Evolutionary conservation across 371 early-diverging fungal species (phyloP).

Genomic region (Actinomortierella ambigua): DNA sequence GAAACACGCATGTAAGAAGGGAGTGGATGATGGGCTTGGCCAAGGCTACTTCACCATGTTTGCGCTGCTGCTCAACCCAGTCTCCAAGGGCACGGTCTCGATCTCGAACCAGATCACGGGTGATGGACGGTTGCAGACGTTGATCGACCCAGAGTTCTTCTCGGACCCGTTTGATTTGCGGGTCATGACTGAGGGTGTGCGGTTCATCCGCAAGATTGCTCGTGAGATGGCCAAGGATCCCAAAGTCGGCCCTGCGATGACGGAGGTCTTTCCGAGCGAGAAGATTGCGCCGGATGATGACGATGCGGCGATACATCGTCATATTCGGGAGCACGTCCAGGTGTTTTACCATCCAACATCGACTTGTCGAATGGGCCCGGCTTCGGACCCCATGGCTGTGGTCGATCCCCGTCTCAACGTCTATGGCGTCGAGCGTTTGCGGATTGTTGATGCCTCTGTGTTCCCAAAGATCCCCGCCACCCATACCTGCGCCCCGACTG

Average conservation of each 20-base stretch:
- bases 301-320: slow-evolving; percentile 10
- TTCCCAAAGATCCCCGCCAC: slow-evolving; percentile 48
- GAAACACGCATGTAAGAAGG: too few relatives aligned
- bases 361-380: slow-evolving; percentile 38
- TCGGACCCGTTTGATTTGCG: slow-evolving; percentile 28
- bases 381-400: slow-evolving; percentile 43
- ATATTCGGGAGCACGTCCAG: neutral
- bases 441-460: slow-evolving; percentile 56
- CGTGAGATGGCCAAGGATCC: slow-evolving; percentile 27
- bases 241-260: slow-evolving; percentile 10
- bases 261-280: slow-evolving; percentile 19
- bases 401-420: slow-evolving; percentile 51
- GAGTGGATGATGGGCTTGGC: too few relatives aligned
- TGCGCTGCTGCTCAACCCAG: slow-evolving; percentile 31
- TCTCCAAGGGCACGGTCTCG: slow-evolving; percentile 23
- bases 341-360: slow-evolving; percentile 25
- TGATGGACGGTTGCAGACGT: slow-evolving; percentile 5
- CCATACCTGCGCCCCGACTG: slow-evolving; percentile 30
- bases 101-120: neutral
- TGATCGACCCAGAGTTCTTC: slow-evolving; percentile 29
- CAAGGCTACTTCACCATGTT: slow-evolving; percentile 17
- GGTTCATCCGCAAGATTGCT: slow-evolving; percentile 17
- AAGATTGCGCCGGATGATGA: slow-evolving; percentile 10
- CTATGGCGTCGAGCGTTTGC: slow-evolving; percentile 44
- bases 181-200: slow-evolving; percentile 23